Evolutionary conservation across 768 basidiomycete genomes (phyloP).

Genomic region (Coprinopsis marcescibilis): DNA sequence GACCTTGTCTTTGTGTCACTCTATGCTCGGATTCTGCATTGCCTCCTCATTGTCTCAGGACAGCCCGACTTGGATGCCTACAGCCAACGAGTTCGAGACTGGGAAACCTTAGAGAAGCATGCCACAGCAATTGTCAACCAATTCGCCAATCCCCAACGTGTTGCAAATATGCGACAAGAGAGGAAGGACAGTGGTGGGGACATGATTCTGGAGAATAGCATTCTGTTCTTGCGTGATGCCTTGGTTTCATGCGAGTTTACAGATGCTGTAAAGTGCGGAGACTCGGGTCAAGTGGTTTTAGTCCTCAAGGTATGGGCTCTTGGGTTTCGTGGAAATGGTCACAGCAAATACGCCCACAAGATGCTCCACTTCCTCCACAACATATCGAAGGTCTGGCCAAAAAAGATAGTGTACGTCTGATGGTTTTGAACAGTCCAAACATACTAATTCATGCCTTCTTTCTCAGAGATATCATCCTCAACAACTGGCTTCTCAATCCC

Average conservation of each 20-base stretch:
- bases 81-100: constrained; percentile 7
- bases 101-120: constrained; percentile 17
- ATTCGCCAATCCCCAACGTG: constrained; percentile 15
- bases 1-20: constrained; percentile 30
- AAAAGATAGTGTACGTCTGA: constrained; percentile 15
- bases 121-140: constrained; percentile 16
- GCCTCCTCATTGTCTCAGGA: constrained; percentile 23
- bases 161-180: constrained; percentile 17
- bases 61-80: constrained; percentile 16
- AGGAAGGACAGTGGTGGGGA: constrained; percentile 14
- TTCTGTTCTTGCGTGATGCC: constrained; percentile 25
- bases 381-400: constrained; percentile 20
- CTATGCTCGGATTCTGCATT: constrained; percentile 28
- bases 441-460: not conserved
- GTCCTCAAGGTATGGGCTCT: constrained; percentile 24
- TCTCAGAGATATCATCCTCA: constrained; percentile 18
- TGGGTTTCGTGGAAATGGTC: constrained; percentile 25
- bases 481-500: constrained; percentile 31
- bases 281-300: constrained; percentile 24
- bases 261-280: constrained; percentile 26
- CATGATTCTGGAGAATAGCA: constrained; percentile 23
- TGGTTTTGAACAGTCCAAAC: not conserved
- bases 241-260: constrained; percentile 21
- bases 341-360: constrained; percentile 29
- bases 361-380: constrained; percentile 26